These are phyloP conservation scores for Syzygium grande DNA, from an alignment of 345 rosid genomes.

Conservation along the genomic window DNA sequence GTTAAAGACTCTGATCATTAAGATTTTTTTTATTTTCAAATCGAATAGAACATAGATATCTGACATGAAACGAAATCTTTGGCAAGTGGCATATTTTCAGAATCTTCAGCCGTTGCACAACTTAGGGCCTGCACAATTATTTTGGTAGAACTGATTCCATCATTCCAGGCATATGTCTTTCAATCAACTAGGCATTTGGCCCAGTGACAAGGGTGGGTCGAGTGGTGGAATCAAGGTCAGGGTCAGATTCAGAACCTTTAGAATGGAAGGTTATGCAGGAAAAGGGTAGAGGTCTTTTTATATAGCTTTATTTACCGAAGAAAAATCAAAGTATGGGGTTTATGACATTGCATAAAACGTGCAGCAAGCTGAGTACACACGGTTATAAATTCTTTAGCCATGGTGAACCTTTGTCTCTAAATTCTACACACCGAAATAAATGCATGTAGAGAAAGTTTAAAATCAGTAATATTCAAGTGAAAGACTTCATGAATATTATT, in stretches of 20 bases:
- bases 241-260: not conserved
- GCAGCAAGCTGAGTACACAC: not conserved
- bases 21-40: not conserved
- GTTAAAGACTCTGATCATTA: too few relatives aligned
- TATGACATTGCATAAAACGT: not conserved
- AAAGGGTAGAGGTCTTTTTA: not conserved
- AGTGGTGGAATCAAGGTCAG: not conserved
- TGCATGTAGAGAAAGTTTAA: not conserved
- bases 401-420: not conserved
- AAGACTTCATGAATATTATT: not conserved
- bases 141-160: not conserved
- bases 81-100: not conserved
- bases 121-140: not conserved
- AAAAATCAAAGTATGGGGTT: not conserved
- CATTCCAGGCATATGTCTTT: not conserved
- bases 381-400: not conserved
- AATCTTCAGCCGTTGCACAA: not conserved
- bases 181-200: too few relatives aligned
- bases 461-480: not conserved
- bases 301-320: not conserved
- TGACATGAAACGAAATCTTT: not conserved
- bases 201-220: not conserved
- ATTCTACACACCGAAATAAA: not conserved
- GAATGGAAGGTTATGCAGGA: not conserved
- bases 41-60: not conserved